Percentiles rank a stretch among this genome's conserved stretches.
Evolutionary conservation across 108 stramenopile species (phyloP).

Genomic region (Aureococcus anophagefferens): DNA sequence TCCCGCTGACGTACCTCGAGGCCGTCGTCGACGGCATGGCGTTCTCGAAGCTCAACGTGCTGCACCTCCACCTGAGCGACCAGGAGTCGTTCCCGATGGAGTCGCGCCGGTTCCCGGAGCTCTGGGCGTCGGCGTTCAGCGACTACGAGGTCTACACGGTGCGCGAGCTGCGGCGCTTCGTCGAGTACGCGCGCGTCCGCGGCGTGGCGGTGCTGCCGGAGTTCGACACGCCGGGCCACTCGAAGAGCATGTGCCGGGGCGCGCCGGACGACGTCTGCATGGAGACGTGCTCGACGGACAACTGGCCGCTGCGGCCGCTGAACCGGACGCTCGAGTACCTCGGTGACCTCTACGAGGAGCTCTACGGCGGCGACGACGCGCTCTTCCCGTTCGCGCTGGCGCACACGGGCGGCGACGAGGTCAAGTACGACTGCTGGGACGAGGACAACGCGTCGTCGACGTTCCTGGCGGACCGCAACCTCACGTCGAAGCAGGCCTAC

Average conservation of each 20-base stretch:
- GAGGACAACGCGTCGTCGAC: too few species aligned
- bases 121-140: constrained; percentile 11
- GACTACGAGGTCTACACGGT: constrained; percentile 28
- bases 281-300: constrained; percentile 3
- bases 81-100: constrained; percentile 21
- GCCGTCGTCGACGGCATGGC: constrained; percentile 5
- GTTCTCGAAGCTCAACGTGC: constrained; percentile 14
- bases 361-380: constrained; percentile 7
- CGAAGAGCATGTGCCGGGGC: constrained; percentile 26
- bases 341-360: constrained; percentile 9
- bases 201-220: constrained; percentile 65
- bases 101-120: background rate
- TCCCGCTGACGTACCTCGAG: constrained; percentile 1
- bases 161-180: constrained; percentile 41
- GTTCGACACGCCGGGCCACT: constrained; percentile 64
- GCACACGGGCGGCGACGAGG: constrained; percentile 68
- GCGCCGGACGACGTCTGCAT: constrained; percentile 20
- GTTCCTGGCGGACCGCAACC: too few species aligned
- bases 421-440: constrained; percentile 46
- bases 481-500: too few species aligned
- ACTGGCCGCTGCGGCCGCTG: too few species aligned
- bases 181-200: constrained; percentile 43
- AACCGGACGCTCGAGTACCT: constrained; percentile 2
- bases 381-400: constrained; percentile 42
- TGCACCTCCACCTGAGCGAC: constrained; percentile 25